Evolutionary conservation across 306 rosid genomes (phyloP).

Genomic region (Chamaecrista fasciculata): DNA sequence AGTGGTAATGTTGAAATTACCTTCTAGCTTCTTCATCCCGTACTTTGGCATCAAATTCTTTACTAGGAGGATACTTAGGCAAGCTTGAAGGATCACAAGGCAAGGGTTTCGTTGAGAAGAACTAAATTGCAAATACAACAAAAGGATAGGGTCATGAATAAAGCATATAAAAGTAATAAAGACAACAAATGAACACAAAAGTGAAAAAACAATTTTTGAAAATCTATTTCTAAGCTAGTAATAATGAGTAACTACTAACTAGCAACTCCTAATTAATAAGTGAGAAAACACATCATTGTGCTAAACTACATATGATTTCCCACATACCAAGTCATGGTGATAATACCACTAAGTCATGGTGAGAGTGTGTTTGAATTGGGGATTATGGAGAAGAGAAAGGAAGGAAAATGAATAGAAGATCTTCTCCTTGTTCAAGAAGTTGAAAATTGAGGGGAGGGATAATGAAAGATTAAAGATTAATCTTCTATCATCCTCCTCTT

Average conservation of each 20-base stretch:
- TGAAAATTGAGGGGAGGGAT: no score
- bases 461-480: no score
- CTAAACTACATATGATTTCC: neutral
- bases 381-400: no score
- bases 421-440: no score
- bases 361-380: no score
- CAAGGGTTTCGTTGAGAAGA: slow-evolving; percentile 81
- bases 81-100: slow-evolving; percentile 96
- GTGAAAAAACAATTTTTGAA: neutral
- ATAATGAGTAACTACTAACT: slow-evolving; percentile 1
- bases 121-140: slow-evolving; percentile 44
- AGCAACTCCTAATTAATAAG: neutral
- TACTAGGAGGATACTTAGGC: slow-evolving; percentile 99
- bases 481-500: no score
- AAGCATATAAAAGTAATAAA: slow-evolving; percentile 16
- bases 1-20: slow-evolving; percentile 34
- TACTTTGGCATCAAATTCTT: slow-evolving; percentile 94
- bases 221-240: neutral
- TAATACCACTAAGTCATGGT: no score
- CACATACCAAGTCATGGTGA: neutral
- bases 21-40: slow-evolving; percentile 98
- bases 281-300: neutral
- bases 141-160: slow-evolving; percentile 25
- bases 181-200: slow-evolving; percentile 13
- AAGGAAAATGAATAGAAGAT: no score